Base-by-base conservation (phyloP, 2,329 filamentous ascomycete genomes). In the Laburnicola sp. region DNA sequence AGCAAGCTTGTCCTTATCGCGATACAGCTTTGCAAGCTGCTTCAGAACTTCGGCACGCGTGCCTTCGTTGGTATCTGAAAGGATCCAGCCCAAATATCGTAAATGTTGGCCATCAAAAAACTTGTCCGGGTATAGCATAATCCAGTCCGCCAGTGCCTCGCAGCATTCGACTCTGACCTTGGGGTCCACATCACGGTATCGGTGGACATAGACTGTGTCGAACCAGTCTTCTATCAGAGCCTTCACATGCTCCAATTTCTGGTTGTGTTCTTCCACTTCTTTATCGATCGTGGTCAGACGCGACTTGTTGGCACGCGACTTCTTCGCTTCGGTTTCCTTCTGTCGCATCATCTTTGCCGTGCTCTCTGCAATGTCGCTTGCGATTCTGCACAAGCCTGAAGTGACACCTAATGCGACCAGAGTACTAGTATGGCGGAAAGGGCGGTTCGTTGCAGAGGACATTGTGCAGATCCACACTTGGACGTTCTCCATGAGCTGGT, bases 341-440 rank as follows among this genome's bases (percentile, higher is more conserved):
- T 95, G 89, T 59, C 91, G 86, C 56, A 88, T 86, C 45, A 86
- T 84, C 56, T 86, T 91, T 16, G 89, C 88, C 50, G 89, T 85
- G 49, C 85, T 84, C 38, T 86, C 81, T 41, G 88, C 85, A 26
- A 94, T 81, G 28, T 86, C 83, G 47, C 83, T 83, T 8, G 88
- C 88, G 30, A 93, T 80, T 40, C 84, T 80, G 57, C 91, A 92
- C 25, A 97, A 78, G 0, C 89, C 84, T 30, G 85, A 90, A 49
- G 89, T 87, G 58, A 96, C 87, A 11, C 89, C 82, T 30, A 97
- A 77, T 1, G 89, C 87, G 23, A 93, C 86, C 0, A 94, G 86
- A 1, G 93, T 96, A 0, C 92, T 89, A 0, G 94, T 99, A 73
- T 99, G 94, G 58, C 94, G 84, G 74, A 99, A 97, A 1, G 94